phyloP scores from a whole-genome alignment of 2,329 filamentous ascomycete genomes.

The Monilinia polystroma region DNA sequence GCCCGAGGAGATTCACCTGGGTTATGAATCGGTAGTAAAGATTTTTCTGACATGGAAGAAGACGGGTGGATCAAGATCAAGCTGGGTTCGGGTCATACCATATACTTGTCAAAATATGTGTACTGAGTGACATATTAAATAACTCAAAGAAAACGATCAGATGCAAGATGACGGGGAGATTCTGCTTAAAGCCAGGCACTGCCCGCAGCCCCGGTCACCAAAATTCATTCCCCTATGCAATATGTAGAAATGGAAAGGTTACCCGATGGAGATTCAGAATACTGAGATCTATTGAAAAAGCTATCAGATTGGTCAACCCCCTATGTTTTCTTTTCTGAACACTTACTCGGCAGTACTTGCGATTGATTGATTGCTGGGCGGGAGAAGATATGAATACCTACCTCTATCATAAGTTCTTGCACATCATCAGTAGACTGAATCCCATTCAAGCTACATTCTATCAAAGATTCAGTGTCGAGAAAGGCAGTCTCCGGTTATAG shows the following conservation, averaged over 20 bases:
- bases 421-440: background rate
- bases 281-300: slow-evolving; percentile 1
- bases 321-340: background rate
- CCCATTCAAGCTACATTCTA: too few relatives aligned
- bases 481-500: background rate
- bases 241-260: slow-evolving; percentile 16
- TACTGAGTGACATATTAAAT: background rate
- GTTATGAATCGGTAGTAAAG: slow-evolving; percentile 12
- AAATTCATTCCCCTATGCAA: background rate
- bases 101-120: background rate
- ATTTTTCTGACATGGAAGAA: slow-evolving; percentile 21
- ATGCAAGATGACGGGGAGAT: slow-evolving; percentile 1
- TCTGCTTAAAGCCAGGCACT: background rate
- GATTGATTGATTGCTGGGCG: background rate
- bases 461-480: background rate
- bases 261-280: slow-evolving; percentile 4
- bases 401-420: background rate
- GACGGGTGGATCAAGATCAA: background rate
- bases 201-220: background rate
- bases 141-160: background rate
- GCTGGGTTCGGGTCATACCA: background rate
- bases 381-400: background rate
- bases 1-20: background rate
- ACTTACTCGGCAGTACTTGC: background rate
- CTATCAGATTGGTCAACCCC: background rate